Evolutionary conservation across 331 rosid genomes (phyloP).

Genomic region (Telfairia occidentalis): DNA sequence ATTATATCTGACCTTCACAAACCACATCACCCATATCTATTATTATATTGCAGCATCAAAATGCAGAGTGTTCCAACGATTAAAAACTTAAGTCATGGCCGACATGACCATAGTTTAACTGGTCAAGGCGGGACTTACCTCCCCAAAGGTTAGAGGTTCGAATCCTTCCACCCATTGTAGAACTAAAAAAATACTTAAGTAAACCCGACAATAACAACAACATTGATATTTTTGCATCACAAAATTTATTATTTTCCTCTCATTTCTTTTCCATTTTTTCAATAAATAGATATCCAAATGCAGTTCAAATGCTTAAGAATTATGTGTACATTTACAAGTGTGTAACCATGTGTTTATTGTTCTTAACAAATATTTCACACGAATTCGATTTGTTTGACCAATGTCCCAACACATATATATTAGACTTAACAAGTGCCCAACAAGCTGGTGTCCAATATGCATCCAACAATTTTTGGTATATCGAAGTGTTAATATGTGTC

Average conservation of each 20-base stretch:
- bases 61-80: background rate
- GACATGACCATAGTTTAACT: too few species aligned
- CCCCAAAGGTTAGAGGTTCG: too few species aligned
- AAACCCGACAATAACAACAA: too few species aligned
- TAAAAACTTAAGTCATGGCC: background rate
- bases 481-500: background rate
- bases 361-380: background rate
- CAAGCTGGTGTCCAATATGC: background rate
- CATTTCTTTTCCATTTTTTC: background rate
- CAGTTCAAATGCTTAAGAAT: background rate
- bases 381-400: background rate
- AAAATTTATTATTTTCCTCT: background rate
- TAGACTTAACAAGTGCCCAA: background rate
- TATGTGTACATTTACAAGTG: background rate
- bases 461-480: background rate
- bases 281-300: background rate
- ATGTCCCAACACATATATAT: background rate
- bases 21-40: background rate
- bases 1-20: background rate
- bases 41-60: background rate
- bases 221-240: background rate
- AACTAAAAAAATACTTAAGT: too few species aligned
- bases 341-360: background rate
- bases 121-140: too few species aligned
- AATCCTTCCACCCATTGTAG: too few species aligned